Percentiles rank a stretch among this genome's conserved stretches.
phyloP scores from a whole-genome alignment of 2,329 filamentous ascomycete genomes.

The Arthroderma sp. region DNA sequence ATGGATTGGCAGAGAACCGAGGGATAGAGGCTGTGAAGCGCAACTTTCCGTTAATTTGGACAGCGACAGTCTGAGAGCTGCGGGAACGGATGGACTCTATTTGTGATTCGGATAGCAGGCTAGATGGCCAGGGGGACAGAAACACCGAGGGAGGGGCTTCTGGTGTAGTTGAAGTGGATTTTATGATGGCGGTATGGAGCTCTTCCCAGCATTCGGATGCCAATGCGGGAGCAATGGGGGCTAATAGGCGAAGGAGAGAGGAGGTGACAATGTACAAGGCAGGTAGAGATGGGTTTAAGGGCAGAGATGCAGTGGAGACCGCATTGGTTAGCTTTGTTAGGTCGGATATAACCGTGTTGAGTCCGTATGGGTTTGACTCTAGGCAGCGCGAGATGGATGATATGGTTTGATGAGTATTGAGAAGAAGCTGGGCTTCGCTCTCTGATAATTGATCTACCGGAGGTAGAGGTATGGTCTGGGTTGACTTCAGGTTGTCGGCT shows the following conservation, averaged over 20 bases:
- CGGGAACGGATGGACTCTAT: slow-evolving; percentile 36
- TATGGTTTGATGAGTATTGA: slow-evolving; percentile 55
- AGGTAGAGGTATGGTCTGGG: slow-evolving; percentile 17
- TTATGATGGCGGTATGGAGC: slow-evolving; percentile 29
- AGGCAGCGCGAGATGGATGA: slow-evolving; percentile 54
- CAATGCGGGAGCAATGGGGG: slow-evolving; percentile 67
- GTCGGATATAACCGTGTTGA: slow-evolving; percentile 76
- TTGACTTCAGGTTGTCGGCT: slow-evolving; percentile 11
- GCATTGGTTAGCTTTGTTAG: slow-evolving; percentile 69
- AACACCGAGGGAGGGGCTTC: slow-evolving; percentile 28
- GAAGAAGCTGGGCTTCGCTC: slow-evolving; percentile 41
- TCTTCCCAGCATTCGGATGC: slow-evolving; percentile 67
- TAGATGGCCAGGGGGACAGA: slow-evolving; percentile 43
- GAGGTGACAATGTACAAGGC: slow-evolving; percentile 35
- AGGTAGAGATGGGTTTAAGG: slow-evolving; percentile 21
- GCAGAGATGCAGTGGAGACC: slow-evolving; percentile 36
- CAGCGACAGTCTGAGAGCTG: slow-evolving; percentile 41
- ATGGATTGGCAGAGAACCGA: slow-evolving; percentile 25
- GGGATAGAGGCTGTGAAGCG: slow-evolving; percentile 55
- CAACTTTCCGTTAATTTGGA: slow-evolving; percentile 71
- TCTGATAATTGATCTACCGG: slow-evolving; percentile 21
- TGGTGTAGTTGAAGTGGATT: slow-evolving; percentile 1
- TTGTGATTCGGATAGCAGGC: slow-evolving; percentile 25
- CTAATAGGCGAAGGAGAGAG: slow-evolving; percentile 56
- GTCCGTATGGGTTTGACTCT: slow-evolving; percentile 54